phyloP scores from a whole-genome alignment of 371 early-diverging fungal species.

The Dichotomocladium elegans region DNA sequence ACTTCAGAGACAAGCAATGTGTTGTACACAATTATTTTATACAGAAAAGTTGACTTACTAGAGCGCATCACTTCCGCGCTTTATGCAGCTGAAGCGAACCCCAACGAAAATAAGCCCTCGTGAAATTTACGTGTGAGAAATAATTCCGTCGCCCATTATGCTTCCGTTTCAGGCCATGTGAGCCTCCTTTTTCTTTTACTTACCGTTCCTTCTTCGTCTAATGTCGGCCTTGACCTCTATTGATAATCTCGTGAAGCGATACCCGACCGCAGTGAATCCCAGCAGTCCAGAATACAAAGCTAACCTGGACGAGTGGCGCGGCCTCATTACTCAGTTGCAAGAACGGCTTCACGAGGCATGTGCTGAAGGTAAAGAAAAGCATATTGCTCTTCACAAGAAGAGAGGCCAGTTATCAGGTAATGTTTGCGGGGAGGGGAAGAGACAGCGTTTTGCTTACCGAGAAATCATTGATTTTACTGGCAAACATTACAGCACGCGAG shows the following conservation, averaged over 20 bases:
- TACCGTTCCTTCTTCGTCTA: not conserved
- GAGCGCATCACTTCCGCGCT: too few species aligned
- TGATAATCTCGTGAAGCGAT: slow-evolving; percentile 38
- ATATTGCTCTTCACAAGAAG: slow-evolving; percentile 55
- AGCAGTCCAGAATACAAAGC: slow-evolving; percentile 49
- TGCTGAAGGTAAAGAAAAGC: slow-evolving; percentile 55
- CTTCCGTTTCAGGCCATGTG: not conserved
- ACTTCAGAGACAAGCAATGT: too few species aligned
- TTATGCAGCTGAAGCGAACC: too few species aligned
- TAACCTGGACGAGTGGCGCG: slow-evolving; percentile 59
- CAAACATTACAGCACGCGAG: slow-evolving; percentile 49
- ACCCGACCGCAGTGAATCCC: slow-evolving; percentile 29
- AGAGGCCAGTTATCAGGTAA: slow-evolving; percentile 66
- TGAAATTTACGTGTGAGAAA: not conserved
- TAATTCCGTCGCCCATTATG: not conserved
- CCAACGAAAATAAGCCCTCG: not conserved
- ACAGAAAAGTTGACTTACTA: too few species aligned
- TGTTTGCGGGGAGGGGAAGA: too few species aligned
- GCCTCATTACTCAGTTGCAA: slow-evolving; percentile 48
- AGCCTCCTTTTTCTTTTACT: not conserved
- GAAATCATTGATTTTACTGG: not conserved
- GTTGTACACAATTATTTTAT: too few species aligned
- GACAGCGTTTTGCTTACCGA: not conserved
- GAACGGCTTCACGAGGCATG: slow-evolving; percentile 57
- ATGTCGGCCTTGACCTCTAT: slow-evolving; percentile 33